Conservation (phyloP, 805 yeast genomes). For the Pichia ethanolica region DNA sequence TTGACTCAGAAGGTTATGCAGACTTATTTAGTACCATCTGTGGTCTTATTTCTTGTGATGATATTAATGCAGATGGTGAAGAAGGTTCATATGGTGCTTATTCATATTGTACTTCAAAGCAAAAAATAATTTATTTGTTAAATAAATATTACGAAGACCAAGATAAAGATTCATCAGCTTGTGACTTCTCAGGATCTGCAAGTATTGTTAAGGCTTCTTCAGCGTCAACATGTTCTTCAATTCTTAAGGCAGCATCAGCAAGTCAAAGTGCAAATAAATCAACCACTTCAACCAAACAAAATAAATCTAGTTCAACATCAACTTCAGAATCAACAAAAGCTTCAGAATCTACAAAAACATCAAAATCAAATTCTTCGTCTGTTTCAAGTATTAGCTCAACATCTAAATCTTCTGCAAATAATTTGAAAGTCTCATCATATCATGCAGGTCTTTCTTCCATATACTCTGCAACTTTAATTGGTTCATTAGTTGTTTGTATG, state of each 20-base stretch:
- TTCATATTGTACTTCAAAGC: constrained; percentile 66
- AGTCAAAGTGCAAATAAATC: constrained; percentile 20
- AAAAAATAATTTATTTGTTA: constrained; percentile 59
- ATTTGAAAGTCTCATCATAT: constrained; percentile 1
- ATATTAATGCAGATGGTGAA: constrained; percentile 52
- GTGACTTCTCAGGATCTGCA: constrained; percentile 69
- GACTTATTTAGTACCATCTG: constrained; percentile 55
- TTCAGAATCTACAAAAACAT: constrained; percentile 17
- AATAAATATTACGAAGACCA: constrained; percentile 54
- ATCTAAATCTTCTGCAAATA: constrained; percentile 6
- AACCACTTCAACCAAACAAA: neutral
- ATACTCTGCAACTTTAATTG: constrained; percentile 6
- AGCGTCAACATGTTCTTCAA: constrained; percentile 39
- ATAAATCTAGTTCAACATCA: too few relatives aligned
- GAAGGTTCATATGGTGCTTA: constrained; percentile 64
- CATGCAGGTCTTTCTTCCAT: constrained; percentile 31
- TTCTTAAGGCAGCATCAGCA: constrained; percentile 22
- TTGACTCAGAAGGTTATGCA: constrained; percentile 47
- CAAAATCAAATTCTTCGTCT: constrained; percentile 23
- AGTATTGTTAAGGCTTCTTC: constrained; percentile 37
- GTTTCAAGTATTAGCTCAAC: constrained; percentile 15
- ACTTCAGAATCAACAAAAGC: neutral
- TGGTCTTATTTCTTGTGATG: constrained; percentile 50
- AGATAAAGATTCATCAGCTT: constrained; percentile 41
- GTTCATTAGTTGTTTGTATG: constrained; percentile 5